A percentile compares a stretch with the other conserved stretches of the same genome.
Evolutionary conservation across 768 basidiomycete genomes (phyloP).

Genomic region (Panaeolus cyanescens): DNA sequence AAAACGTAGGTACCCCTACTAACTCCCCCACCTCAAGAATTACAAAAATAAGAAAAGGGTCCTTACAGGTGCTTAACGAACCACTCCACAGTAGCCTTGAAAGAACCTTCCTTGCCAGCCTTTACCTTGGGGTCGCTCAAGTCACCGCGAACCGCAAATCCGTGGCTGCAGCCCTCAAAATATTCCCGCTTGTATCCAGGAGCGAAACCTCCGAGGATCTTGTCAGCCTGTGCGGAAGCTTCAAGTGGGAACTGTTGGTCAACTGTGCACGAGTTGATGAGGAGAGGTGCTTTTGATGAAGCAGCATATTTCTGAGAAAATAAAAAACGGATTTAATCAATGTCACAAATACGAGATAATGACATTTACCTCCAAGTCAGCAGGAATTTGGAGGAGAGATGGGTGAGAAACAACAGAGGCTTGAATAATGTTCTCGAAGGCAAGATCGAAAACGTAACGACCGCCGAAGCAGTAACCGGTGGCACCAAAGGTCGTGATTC

Average conservation of each 20-base stretch:
- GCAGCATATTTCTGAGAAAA: constrained; percentile 45
- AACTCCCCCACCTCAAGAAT: background rate
- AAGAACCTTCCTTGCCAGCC: constrained; percentile 65
- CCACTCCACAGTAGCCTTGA: constrained; percentile 58
- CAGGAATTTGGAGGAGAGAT: constrained; percentile 57
- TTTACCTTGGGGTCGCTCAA: constrained; percentile 50
- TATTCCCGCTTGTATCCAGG: constrained; percentile 52
- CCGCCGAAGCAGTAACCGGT: constrained; percentile 76
- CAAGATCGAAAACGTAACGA: constrained; percentile 65
- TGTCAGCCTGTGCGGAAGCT: constrained; percentile 45
- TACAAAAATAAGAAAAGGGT: background rate
- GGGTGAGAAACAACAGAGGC: constrained; percentile 60
- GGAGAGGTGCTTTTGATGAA: constrained; percentile 52
- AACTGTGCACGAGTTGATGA: constrained; percentile 66
- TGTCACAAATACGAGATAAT: background rate
- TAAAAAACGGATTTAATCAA: background rate
- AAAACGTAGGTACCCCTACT: too few relatives aligned
- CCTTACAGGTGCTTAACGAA: constrained; percentile 39
- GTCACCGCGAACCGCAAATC: constrained; percentile 56
- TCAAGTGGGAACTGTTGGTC: constrained; percentile 55
- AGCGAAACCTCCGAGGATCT: constrained; percentile 47
- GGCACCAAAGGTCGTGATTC: constrained; percentile 58
- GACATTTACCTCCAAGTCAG: constrained; percentile 57
- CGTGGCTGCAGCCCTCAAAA: constrained; percentile 51
- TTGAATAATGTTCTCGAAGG: constrained; percentile 52